Base-by-base conservation (phyloP, 2,329 filamentous ascomycete genomes). In the Sphaerulina musiva region DNA sequence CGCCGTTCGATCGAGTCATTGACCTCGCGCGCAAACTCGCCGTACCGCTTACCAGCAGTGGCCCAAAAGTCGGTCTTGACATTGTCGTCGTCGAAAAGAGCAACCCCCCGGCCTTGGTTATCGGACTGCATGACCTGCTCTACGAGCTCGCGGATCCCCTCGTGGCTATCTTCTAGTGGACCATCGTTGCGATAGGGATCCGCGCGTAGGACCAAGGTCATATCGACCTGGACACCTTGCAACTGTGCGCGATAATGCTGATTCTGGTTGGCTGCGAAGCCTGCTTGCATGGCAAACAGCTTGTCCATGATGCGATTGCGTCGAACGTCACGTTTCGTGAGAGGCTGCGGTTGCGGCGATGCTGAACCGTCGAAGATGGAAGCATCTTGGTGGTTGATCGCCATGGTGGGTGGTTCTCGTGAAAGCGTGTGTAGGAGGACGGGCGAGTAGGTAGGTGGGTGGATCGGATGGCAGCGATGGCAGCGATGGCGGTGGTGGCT, bases 281-380 rank as follows among this genome's bases (percentile, higher is more conserved):
- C 84, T 51, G 86, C 82, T 51, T 85, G 84, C 72, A 96, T 83
- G 53, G 84, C 81, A 40, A 82, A 80, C 6, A 95, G 80, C 59
- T 87, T 85, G 57, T 95, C 90, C 62, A 84, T 82, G 57, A 96
- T 82, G 65, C 85, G 83, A 65, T 88, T 88, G 58, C 90, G 85
- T 68, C 91, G 85, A 72, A 95, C 93, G 74, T 97, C 92, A 71
- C 89, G 83, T 76, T 96, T 96, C 40, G 89, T 92, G 45, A 80
- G 66, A 20, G 74, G 76, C 54, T 74, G 74, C 34, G 72, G 72
- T 55, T 73, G 75, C 55, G 76, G 74, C 11, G 73, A 74, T 48
- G 71, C 57, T 41, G 64, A 64, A 14, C 50, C 53, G 14, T 62
- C 57, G 46, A 63, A 60, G 41, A 61, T 57, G 23, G 60, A 60